These are phyloP conservation scores for Microbotryum intermedium DNA, from an alignment of 1,284 basidiomycete genomes.

Conservation along the genomic window DNA sequence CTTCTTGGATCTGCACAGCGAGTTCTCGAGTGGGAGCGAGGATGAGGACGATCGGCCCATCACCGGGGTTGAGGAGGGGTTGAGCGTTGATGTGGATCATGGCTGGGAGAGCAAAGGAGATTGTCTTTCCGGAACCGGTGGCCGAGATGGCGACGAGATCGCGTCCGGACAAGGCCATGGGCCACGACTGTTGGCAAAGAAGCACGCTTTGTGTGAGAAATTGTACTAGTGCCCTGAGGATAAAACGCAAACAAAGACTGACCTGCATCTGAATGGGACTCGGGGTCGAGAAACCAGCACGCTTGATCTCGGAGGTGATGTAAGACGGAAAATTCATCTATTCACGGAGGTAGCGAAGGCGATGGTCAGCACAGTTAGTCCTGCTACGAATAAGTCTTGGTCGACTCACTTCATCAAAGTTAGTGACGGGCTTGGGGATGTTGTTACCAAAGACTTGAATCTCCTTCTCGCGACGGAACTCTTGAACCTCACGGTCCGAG, in stretches of 20 bases:
- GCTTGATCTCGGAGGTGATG: constrained; percentile 82
- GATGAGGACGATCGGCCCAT: constrained; percentile 93
- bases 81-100: constrained; percentile 99
- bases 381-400: constrained; percentile 1
- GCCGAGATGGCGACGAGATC: constrained; percentile 75
- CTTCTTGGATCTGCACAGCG: constrained; percentile 96
- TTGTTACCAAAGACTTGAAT: constrained; percentile 84
- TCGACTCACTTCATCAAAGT: constrained; percentile 82
- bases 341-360: not conserved
- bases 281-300: constrained; percentile 81
- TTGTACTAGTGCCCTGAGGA: too few species aligned
- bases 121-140: constrained; percentile 95
- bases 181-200: constrained; percentile 50
- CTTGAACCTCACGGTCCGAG: constrained; percentile 75
- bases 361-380: not conserved
- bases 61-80: constrained; percentile 83
- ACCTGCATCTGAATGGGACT: constrained; percentile 91
- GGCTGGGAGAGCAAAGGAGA: constrained; percentile 93
- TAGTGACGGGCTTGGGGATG: constrained; percentile 80
- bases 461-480: constrained; percentile 74
- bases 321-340: constrained; percentile 71
- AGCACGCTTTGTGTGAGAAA: too few species aligned
- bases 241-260: constrained; percentile 34
- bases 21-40: constrained; percentile 96
- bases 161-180: constrained; percentile 43